Evolutionary conservation across 257 asterid species (phyloP).

Genomic region (Solanum gandarillasii): DNA sequence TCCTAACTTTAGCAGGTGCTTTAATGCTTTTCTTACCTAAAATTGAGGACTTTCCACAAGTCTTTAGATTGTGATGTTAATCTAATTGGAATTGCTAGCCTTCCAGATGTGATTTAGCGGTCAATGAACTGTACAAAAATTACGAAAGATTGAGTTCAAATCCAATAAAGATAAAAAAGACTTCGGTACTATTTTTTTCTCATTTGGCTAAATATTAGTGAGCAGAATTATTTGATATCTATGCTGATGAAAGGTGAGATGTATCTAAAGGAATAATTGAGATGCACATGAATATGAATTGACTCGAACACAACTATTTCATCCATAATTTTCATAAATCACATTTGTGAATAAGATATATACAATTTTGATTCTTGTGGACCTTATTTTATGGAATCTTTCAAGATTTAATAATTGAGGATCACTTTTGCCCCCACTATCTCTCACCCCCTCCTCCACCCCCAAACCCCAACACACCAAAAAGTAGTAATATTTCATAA

Average conservation of each 20-base stretch:
- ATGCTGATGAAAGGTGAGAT: accelerated
- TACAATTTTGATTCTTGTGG: neutral
- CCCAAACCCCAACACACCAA: neutral
- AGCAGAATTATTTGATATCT: neutral
- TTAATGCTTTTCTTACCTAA: slow-evolving; percentile 19
- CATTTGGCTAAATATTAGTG: too few species aligned
- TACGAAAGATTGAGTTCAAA: neutral
- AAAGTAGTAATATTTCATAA: neutral
- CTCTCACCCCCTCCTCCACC: too few species aligned
- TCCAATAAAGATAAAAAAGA: neutral
- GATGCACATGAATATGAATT: neutral
- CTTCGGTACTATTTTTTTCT: neutral
- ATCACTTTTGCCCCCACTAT: neutral
- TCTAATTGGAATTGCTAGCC: neutral
- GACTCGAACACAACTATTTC: neutral
- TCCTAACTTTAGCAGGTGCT: neutral
- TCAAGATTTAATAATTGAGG: neutral
- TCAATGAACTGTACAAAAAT: neutral
- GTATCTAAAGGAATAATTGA: neutral
- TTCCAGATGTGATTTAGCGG: neutral
- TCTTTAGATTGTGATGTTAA: neutral
- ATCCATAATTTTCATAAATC: neutral
- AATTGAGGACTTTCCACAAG: slow-evolving; percentile 6
- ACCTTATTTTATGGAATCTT: slow-evolving; percentile 5
- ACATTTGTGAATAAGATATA: neutral